phyloP scores from a whole-genome alignment of 2,329 filamentous ascomycete species.

The Epichloe elymi region DNA sequence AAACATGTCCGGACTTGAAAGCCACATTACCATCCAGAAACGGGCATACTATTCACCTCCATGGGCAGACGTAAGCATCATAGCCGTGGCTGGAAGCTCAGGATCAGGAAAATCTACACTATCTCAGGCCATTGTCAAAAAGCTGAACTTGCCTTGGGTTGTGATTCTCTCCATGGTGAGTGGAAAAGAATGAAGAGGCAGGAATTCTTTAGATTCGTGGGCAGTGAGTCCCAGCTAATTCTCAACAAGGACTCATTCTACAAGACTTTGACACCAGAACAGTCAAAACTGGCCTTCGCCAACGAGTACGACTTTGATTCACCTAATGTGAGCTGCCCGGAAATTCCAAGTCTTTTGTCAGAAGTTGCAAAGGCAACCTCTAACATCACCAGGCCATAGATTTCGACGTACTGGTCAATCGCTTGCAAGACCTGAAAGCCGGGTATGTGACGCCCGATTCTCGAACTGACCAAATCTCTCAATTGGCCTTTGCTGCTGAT shows the following conservation, averaged over 20 bases:
- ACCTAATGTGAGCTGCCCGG: conserved; percentile 42
- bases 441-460: conserved; percentile 46
- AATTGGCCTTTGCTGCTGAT: not conserved
- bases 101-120: conserved; percentile 91
- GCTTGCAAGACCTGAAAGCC: conserved; percentile 72
- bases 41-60: conserved; percentile 77
- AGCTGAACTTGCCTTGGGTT: conserved; percentile 90
- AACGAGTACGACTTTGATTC: conserved; percentile 97
- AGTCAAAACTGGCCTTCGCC: conserved; percentile 66
- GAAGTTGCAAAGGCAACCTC: not conserved
- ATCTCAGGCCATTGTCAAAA: conserved; percentile 78
- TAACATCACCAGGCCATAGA: conserved; percentile 55
- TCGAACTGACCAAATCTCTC: not conserved
- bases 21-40: conserved; percentile 37
- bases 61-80: conserved; percentile 93
- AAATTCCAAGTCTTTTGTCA: not conserved
- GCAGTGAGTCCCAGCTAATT: conserved; percentile 10
- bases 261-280: conserved; percentile 69
- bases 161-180: conserved; percentile 91
- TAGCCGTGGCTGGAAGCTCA: conserved; percentile 89
- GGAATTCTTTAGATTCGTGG: not conserved
- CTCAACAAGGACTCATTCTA: conserved; percentile 83
- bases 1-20: conserved; percentile 21
- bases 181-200: conserved; percentile 2
- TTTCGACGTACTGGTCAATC: conserved; percentile 76